These are phyloP conservation scores for Rhamnella rubrinervis DNA, from an alignment of 331 rosid species.

Conservation along the genomic window DNA sequence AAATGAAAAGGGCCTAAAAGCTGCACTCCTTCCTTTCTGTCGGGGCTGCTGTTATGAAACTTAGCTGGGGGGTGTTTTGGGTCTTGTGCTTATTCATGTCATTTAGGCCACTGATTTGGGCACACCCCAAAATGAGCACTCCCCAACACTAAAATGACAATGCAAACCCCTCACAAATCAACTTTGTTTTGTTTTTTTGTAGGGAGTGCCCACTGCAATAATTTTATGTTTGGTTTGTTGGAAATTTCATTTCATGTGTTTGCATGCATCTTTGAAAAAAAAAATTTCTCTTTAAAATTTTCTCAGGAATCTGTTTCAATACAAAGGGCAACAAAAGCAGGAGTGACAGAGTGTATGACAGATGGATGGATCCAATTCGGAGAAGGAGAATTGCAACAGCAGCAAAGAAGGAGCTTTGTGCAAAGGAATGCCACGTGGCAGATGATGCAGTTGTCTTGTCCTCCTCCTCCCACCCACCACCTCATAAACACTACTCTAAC, in stretches of 20 bases:
- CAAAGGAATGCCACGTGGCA: constrained; percentile 92
- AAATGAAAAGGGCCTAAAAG: constrained; percentile 88
- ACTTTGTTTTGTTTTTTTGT: constrained; percentile 38
- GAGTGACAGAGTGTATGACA: constrained; percentile 38
- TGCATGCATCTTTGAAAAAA: constrained; percentile 14
- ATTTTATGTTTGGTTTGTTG: not conserved
- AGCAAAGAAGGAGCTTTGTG: constrained; percentile 54
- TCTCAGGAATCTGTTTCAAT: constrained; percentile 78
- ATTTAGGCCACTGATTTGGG: constrained; percentile 26
- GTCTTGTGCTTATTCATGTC: constrained; percentile 69
- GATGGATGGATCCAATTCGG: constrained; percentile 82
- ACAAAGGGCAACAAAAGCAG: constrained; percentile 61
- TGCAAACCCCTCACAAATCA: constrained; percentile 25
- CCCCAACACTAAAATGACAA: constrained; percentile 31
- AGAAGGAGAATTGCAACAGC: constrained; percentile 62
- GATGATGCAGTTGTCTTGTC: constrained; percentile 59
- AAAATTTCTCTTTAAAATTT: constrained; percentile 9
- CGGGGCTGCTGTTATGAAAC: constrained; percentile 79
- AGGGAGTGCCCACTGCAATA: not conserved
- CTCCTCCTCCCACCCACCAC: constrained; percentile 33
- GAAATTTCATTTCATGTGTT: not conserved
- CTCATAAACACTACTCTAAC: constrained; percentile 41
- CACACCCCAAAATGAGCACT: not conserved
- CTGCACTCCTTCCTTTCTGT: constrained; percentile 98
- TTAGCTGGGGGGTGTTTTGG: constrained; percentile 59